phyloP scores from a whole-genome alignment of 1,139 yeast genomes.

The Magnusiomyces sp. region DNA sequence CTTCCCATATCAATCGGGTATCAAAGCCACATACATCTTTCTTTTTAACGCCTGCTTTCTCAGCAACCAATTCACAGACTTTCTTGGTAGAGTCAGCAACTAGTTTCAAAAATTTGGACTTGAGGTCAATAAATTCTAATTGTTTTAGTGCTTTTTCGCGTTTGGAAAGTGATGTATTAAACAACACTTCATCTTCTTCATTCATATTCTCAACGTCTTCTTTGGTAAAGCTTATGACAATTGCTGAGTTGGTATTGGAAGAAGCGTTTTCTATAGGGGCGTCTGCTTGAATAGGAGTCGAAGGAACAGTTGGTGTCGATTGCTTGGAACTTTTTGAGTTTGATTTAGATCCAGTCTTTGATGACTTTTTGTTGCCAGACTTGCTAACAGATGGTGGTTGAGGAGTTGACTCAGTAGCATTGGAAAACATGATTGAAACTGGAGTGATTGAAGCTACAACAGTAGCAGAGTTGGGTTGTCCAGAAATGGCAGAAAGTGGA shows the following conservation, averaged over 20 bases:
- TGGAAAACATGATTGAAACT: not conserved
- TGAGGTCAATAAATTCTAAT: not conserved
- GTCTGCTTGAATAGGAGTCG: too few species aligned
- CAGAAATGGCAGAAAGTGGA: constrained; percentile 9
- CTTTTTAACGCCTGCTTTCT: constrained; percentile 23
- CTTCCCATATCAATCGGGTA: constrained; percentile 25
- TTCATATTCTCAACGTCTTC: not conserved
- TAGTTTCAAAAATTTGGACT: constrained; percentile 8
- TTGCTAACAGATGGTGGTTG: not conserved
- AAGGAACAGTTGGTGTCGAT: too few species aligned
- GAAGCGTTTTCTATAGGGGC: not conserved
- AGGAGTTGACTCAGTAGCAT: not conserved
- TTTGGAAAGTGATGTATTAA: not conserved
- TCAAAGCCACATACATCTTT: constrained; percentile 39
- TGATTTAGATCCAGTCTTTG: not conserved
- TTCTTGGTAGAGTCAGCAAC: constrained; percentile 20
- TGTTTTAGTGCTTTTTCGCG: not conserved
- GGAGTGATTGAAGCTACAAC: not conserved
- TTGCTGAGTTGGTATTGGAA: not conserved
- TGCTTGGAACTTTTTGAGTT: not conserved
- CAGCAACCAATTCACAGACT: constrained; percentile 19
- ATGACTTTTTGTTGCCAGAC: not conserved
- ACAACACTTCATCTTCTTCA: not conserved
- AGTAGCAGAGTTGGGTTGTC: not conserved
- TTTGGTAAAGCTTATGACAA: too few species aligned